Evolutionary conservation across 2,329 filamentous ascomycete genomes (phyloP).

Genomic region (Scytalidium sp.): DNA sequence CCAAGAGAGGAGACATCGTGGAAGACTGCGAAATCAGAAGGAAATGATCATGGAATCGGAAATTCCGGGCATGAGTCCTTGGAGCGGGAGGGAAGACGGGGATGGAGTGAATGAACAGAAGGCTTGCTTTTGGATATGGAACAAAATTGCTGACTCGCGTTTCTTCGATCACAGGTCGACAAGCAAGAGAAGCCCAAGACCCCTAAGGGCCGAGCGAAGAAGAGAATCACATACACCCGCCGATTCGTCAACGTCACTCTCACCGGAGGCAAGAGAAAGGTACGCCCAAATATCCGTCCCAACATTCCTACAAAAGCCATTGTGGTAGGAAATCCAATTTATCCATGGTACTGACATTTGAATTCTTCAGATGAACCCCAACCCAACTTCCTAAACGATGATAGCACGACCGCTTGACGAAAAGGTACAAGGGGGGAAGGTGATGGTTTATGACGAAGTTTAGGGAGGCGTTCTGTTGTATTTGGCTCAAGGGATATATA

Average conservation of each 20-base stretch:
- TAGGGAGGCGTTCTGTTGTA: neutral
- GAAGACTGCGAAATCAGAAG: too few species aligned
- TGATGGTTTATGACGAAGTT: neutral
- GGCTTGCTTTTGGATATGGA: too few species aligned
- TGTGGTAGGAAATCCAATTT: too few species aligned
- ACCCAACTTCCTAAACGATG: slow-evolving; percentile 61
- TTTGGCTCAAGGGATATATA: too few species aligned
- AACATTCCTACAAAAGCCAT: slow-evolving; percentile 5
- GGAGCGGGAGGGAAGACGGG: too few species aligned
- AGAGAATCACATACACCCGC: slow-evolving; percentile 90
- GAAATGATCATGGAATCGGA: too few species aligned
- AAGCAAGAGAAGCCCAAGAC: slow-evolving; percentile 61
- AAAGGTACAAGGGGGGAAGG: too few species aligned
- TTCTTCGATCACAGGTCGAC: neutral
- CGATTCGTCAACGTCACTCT: slow-evolving; percentile 96
- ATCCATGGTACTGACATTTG: slow-evolving; percentile 9
- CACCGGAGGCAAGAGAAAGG: slow-evolving; percentile 96
- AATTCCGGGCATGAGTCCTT: too few species aligned
- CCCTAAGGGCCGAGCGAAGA: slow-evolving; percentile 93
- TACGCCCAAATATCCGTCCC: slow-evolving; percentile 37
- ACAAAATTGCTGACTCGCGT: neutral
- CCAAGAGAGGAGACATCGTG: too few species aligned
- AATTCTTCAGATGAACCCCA: slow-evolving; percentile 69
- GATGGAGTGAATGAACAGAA: too few species aligned
- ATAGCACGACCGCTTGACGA: too few species aligned